Base-by-base conservation (phyloP, 2,329 filamentous ascomycete species). In the Penicillium capsulatum region DNA sequence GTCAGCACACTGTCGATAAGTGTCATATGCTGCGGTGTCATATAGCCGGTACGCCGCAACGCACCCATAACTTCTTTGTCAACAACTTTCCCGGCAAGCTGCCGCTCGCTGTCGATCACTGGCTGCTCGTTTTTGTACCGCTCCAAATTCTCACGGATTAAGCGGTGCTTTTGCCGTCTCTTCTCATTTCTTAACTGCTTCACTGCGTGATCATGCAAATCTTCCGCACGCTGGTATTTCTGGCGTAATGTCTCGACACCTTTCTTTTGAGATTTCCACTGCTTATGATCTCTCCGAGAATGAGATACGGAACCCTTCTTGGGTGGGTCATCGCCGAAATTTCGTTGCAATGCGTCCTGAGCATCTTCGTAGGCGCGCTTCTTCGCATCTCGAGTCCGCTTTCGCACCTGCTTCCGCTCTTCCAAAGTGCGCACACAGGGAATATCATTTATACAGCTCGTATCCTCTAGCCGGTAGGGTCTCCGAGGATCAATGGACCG, bases 41-140 rank as follows among this genome's bases (percentile, higher is more conserved):
- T 54, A 20, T 40, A 57, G 26, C 46, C 35, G 11, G 40, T 54
- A 17, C 40, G 31, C 37, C 58, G n/a, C 7, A 59, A 30, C 22
- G 50, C 38, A n/a, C 26, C 48, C 22, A 51, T 52, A 2, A 58
- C 50, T 41, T 58, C 37, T 46, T 43, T 28, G 36, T 57, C 40
- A 15, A 59, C 43, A 17, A 58, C 11, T 24, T 54, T 56, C 44
- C 51, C 48, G 6, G 54, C 38, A 7, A 59, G 44, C 44, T 57
- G 42, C 36, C 41, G 40, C 35, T 59, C 44, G n/a, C 42, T 41
- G 27, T 57, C 47, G 30, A 59, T 52, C 30, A 57, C 54, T n/a
- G 47, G 54, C 42, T 59, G 48, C 40, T 59, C 41, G n/a, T 58
- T 53, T 26, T 53, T 55, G 31, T 58, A 58, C 17, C 43, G 41